Evolutionary conservation across 805 yeast species (phyloP), one percentile per base, ranked within the genome.

Genomic region (Ogataea pignaliae): DNA sequence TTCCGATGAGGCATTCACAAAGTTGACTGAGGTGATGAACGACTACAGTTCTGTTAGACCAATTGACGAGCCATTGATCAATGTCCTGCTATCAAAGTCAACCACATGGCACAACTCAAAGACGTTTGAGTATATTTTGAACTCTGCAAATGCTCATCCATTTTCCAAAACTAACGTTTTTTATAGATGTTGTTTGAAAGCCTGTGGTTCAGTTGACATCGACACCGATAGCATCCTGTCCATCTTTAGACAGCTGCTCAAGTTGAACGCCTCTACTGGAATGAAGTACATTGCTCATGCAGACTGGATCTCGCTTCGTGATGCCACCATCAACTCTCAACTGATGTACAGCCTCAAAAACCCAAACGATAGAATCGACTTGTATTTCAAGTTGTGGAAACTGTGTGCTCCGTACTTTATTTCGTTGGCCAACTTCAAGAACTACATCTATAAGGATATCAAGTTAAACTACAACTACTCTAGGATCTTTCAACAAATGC

Each of bases 281-380:
- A 78, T 76, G 64, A 66, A 63, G 34, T 83, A 81, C 58, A 81
- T 85, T 53, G 89, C 91, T 7, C 81, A 79, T 60, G 91, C 93
- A 10, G 91, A 85, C 65, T 85, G 91, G 91, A 83, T 87, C 34
- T 85, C 91, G 2, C 63, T 86, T 45, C 78, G 90, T 67, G 89
- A 83, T 61, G 87, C 91, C 16, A 85, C 93, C 6, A 69, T 79
- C 36, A 66, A 68, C 46, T 72, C 82, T 3, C 60, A 56, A 36
- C 60, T 59, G 18, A 66, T 61, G 39, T 51, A 58, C 33, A 62
- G 43, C 11, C 59, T 62, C 43, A 43, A 41, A 8, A 56, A 63
- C 37, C 56, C 64, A 28, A 60, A 69, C 15, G 73, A 71, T 34
- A 71, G 88, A 62, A 71, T 72, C 48, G 67, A 71, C 32, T 63